Evolutionary conservation across 192 early-diverging fungal species (phyloP).

Genomic region (Coemansia sp.): DNA sequence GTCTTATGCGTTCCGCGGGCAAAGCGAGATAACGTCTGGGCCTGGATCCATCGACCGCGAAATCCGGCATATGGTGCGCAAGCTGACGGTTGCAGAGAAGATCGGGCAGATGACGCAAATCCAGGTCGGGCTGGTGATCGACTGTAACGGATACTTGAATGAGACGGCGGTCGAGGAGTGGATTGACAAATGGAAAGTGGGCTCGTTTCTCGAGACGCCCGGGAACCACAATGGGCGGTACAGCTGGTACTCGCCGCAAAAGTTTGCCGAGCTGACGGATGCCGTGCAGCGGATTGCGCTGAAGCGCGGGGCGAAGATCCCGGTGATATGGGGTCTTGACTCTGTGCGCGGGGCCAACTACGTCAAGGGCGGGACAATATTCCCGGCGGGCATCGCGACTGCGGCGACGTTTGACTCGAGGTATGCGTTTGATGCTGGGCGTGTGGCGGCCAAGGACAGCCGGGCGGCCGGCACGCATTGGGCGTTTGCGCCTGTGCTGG

Average conservation of each 20-base stretch:
- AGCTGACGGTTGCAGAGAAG: slow-evolving; percentile 56
- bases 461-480: slow-evolving; percentile 63
- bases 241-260: slow-evolving; percentile 51
- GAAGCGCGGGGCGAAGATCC: slow-evolving; percentile 47
- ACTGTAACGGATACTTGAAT: slow-evolving; percentile 56
- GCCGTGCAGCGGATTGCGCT: slow-evolving; percentile 57
- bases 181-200: slow-evolving; percentile 58
- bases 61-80: slow-evolving; percentile 40
- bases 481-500: slow-evolving; percentile 62
- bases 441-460: slow-evolving; percentile 63
- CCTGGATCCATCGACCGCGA: slow-evolving; percentile 51
- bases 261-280: slow-evolving; percentile 54
- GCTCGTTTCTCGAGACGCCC: slow-evolving; percentile 61
- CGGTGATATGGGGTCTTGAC: slow-evolving; percentile 66
- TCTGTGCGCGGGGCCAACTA: slow-evolving; percentile 68
- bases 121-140: slow-evolving; percentile 56
- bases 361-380: slow-evolving; percentile 58
- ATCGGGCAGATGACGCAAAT: slow-evolving; percentile 66
- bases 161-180: slow-evolving; percentile 54
- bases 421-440: slow-evolving; percentile 57
- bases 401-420: slow-evolving; percentile 61
- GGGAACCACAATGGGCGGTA: slow-evolving; percentile 56
- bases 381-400: slow-evolving; percentile 58
- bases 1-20: slow-evolving; percentile 8
- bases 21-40: not conserved